phyloP scores from a whole-genome alignment of 2,329 filamentous ascomycete genomes.

The Neocucurbitaria cava region DNA sequence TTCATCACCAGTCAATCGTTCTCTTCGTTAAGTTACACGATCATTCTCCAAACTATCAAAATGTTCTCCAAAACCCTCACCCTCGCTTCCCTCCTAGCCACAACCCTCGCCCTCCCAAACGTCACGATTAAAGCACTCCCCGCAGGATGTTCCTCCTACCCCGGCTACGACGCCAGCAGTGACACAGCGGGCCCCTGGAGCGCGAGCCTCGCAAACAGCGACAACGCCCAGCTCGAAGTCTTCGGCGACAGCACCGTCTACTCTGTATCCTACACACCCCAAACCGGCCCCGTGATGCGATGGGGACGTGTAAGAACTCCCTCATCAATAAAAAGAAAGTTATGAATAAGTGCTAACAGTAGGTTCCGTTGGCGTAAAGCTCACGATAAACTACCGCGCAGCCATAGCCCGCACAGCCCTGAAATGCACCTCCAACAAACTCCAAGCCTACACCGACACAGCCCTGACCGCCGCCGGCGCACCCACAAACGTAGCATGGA shows the following conservation, averaged over 20 bases:
- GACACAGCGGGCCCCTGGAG: conserved; percentile 20
- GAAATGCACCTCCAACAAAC: conserved; percentile 15
- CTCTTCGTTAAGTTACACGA: not conserved
- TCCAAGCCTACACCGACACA: conserved; percentile 15
- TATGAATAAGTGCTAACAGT: too few relatives aligned
- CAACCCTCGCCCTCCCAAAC: conserved; percentile 16
- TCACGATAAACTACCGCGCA: conserved; percentile 22
- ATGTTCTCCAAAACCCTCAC: conserved; percentile 29
- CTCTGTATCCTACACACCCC: conserved; percentile 7
- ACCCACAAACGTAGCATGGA: conserved; percentile 17
- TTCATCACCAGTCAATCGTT: not conserved
- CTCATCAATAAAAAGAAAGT: too few relatives aligned
- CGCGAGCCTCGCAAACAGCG: conserved; percentile 14
- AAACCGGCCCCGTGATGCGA: conserved; percentile 14
- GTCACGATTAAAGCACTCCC: conserved; percentile 20
- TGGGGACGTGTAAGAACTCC: conserved; percentile 19
- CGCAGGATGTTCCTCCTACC: conserved; percentile 24
- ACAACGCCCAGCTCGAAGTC: conserved; percentile 22
- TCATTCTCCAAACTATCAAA: not conserved
- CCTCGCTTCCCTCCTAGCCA: conserved; percentile 7
- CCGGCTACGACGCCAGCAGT: conserved; percentile 20
- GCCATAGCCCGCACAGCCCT: conserved; percentile 22
- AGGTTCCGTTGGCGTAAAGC: too few relatives aligned
- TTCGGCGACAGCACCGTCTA: conserved; percentile 16
- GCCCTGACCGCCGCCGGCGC: conserved; percentile 16